Evolutionary conservation across 2,329 filamentous ascomycete species (phyloP), one percentile per base, ranked within the genome.

Genomic region (Clarireedia paspali): DNA sequence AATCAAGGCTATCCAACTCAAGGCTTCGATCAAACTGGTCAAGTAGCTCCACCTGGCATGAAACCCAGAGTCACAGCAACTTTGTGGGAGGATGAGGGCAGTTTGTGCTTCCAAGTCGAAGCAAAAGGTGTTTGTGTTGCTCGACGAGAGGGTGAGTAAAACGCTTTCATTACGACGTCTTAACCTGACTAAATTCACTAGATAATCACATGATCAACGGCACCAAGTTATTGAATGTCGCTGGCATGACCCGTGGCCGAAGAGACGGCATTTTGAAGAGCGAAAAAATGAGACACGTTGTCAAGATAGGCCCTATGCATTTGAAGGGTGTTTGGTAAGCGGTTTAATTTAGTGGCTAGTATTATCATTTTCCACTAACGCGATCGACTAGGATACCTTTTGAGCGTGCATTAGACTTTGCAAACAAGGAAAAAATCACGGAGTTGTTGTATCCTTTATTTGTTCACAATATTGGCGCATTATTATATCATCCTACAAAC

Each of bases 121-220:
- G 92, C 94, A 3, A 87, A 94, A 63, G 92, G 92, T 48, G 92
- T 99, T 53, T 99, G 94, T 70, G 94, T 97, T 56, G 92, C 92
- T 53, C 83, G 94, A 63, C 81, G 94, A 70, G 92, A 97, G 82
- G 91, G 90, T 94, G 74, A 64, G 77, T 67, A 52, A n/a, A n/a
- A 30, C 27, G 2, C 20, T 20, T 47, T 15, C n/a, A 15, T 5
- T n/a, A 9, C 45, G 34, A 24, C 54, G 40, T 57, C 5, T 6
- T 46, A 6, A 38, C 36, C 42, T 44, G 39, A 36, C 53, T 48
- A 44, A 61, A 61, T 50, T 39, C 56, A 36, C 30, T 61, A 95
- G 92, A 96, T 67, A 97, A 96, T 73, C 90, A 96, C 74, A 96
- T 99, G 89, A 96, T 99, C 72, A 99, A 97, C 67, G 94, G 94